Percentiles rank a stretch among this genome's conserved stretches.
phyloP scores from a whole-genome alignment of 2,329 filamentous ascomycete species.

The Venturia carpophila region DNA sequence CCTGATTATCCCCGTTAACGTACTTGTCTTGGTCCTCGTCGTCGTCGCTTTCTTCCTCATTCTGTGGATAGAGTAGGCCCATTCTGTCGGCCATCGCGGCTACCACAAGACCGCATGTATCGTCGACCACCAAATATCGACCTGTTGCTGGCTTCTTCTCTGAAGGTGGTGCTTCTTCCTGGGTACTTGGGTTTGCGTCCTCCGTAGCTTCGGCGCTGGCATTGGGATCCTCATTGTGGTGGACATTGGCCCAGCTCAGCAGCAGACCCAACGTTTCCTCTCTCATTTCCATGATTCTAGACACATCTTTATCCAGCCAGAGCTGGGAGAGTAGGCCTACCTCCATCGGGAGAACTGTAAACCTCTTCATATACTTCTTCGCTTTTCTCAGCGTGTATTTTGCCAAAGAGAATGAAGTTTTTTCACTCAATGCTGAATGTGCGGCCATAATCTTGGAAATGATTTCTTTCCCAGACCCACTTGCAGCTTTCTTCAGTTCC shows the following conservation, averaged over 20 bases:
- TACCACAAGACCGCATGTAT: constrained; percentile 74
- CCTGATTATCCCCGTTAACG: constrained; percentile 22
- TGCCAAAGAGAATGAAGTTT: constrained; percentile 85
- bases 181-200: not conserved
- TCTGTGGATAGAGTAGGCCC: constrained; percentile 60
- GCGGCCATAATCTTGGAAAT: constrained; percentile 89
- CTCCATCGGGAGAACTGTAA: constrained; percentile 78
- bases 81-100: constrained; percentile 83
- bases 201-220: not conserved
- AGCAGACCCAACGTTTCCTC: constrained; percentile 76
- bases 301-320: constrained; percentile 72
- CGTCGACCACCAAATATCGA: constrained; percentile 77
- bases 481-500: constrained; percentile 61
- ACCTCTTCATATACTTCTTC: constrained; percentile 84
- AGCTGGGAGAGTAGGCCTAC: constrained; percentile 67
- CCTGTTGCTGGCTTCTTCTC: constrained; percentile 19
- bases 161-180: constrained; percentile 13
- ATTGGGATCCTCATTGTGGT: constrained; percentile 50
- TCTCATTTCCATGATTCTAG: constrained; percentile 75
- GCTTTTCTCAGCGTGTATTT: constrained; percentile 95
- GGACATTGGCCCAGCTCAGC: constrained; percentile 84
- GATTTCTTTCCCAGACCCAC: constrained; percentile 75
- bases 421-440: constrained; percentile 84
- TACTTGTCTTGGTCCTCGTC: constrained; percentile 36
- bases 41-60: constrained; percentile 22